Evolutionary conservation across 139 green algal species (phyloP).

Genomic region (Auxenochlorella pyrenoidosa): DNA sequence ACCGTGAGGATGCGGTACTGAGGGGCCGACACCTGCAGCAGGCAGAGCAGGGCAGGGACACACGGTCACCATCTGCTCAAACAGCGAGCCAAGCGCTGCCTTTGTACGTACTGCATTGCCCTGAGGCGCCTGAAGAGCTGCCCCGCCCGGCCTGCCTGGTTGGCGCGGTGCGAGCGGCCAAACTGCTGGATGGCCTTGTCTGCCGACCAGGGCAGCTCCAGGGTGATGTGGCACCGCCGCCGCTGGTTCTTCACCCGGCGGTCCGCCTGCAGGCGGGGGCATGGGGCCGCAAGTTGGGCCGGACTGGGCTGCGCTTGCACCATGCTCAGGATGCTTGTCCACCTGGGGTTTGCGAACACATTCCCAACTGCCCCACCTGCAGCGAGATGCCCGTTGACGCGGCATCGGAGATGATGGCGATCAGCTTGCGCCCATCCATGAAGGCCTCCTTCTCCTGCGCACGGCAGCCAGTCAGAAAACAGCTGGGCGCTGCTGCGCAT

Average conservation of each 20-base stretch:
- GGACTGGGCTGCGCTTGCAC: too few species aligned
- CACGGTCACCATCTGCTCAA: not conserved
- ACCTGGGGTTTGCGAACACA: too few species aligned
- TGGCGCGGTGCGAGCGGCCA: conserved; percentile 63
- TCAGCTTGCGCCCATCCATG: conserved; percentile 75
- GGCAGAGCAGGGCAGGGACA: not conserved
- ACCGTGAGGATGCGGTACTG: conserved; percentile 79
- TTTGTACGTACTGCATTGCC: not conserved
- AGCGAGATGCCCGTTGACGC: conserved; percentile 69
- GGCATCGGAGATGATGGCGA: conserved; percentile 95
- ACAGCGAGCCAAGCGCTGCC: too few species aligned
- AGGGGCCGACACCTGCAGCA: conserved; percentile 2
- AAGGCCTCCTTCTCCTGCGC: conserved; percentile 48
- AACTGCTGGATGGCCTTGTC: conserved; percentile 96
- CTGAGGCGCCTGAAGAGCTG: not conserved
- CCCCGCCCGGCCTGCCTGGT: not conserved
- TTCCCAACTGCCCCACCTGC: not conserved
- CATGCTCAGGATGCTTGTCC: too few species aligned
- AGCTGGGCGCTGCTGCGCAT: not conserved
- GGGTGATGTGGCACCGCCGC: conserved; percentile 84
- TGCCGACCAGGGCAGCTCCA: conserved; percentile 90
- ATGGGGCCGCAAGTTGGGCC: too few species aligned
- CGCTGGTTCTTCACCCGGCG: conserved; percentile 57
- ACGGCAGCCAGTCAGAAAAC: not conserved
- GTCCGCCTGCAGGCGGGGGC: conserved; percentile 45